phyloP scores from a whole-genome alignment of 345 rosid species.

The Gossypium anomalum region DNA sequence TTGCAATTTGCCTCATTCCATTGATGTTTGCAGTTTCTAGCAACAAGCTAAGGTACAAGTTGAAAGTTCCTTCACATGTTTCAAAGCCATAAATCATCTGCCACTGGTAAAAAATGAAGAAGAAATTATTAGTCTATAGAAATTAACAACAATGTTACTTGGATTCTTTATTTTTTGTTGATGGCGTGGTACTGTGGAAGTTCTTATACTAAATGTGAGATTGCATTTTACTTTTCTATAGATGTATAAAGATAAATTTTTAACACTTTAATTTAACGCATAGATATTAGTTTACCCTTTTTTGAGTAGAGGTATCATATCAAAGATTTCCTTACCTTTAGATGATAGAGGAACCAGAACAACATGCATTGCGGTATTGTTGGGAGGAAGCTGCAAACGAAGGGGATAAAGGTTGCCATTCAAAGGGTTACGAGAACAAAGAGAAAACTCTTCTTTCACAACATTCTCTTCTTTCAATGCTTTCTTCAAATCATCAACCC shows the following conservation, averaged over 20 bases:
- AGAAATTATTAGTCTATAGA: background rate
- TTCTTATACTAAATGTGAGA: too few species aligned
- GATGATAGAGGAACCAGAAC: constrained; percentile 61
- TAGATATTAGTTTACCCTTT: too few species aligned
- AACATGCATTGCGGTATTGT: constrained; percentile 67
- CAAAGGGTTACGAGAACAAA: constrained; percentile 74
- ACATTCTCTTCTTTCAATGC: constrained; percentile 61
- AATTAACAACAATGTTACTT: background rate
- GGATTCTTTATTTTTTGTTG: too few species aligned
- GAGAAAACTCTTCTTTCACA: constrained; percentile 37
- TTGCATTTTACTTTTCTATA: too few species aligned
- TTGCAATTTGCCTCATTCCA: background rate
- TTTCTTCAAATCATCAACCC: constrained; percentile 55
- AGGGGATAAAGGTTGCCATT: constrained; percentile 77
- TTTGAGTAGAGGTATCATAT: too few species aligned
- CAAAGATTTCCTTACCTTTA: constrained; percentile 27
- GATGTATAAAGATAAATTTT: too few species aligned
- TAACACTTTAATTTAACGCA: too few species aligned
- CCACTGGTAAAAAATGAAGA: background rate
- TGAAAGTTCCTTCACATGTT: background rate
- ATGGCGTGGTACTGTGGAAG: background rate
- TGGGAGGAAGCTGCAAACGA: constrained; percentile 90
- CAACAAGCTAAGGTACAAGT: background rate
- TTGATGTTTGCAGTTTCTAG: background rate
- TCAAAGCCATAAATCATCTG: background rate